Conservation (phyloP, 441 rosid species). For the Adansonia gregorii region DNA sequence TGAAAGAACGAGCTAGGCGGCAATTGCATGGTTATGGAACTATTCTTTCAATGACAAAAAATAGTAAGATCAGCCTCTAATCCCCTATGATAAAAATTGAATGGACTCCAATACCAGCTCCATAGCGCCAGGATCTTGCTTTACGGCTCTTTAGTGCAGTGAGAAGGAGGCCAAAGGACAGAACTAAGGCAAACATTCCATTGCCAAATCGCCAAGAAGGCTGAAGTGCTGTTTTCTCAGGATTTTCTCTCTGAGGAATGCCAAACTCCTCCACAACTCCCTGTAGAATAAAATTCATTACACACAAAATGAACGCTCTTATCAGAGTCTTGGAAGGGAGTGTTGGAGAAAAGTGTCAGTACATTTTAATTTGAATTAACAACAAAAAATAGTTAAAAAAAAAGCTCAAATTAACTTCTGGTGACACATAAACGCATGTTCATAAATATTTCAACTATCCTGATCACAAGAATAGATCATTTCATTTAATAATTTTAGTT, state of each 20-base stretch:
- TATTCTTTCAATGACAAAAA: background rate
- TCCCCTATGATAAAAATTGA: background rate
- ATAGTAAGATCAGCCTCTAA: background rate
- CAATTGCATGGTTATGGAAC: background rate
- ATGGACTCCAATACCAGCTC: conserved; percentile 53
- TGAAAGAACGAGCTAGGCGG: background rate
- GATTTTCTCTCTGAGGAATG: conserved; percentile 64
- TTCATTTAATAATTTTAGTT: conserved; percentile 15
- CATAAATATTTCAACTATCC: conserved; percentile 23
- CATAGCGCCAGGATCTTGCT: conserved; percentile 84
- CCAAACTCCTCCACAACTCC: conserved; percentile 82
- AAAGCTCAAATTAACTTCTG: background rate
- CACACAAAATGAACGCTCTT: background rate
- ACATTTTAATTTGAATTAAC: conserved; percentile 12
- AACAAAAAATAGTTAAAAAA: background rate
- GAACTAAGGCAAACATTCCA: conserved; percentile 83
- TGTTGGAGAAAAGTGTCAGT: background rate
- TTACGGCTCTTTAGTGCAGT: conserved; percentile 76
- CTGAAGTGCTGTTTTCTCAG: conserved; percentile 54
- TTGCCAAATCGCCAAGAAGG: conserved; percentile 79
- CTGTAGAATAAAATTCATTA: conserved; percentile 40
- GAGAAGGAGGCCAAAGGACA: conserved; percentile 74
- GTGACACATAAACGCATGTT: background rate
- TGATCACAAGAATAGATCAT: conserved; percentile 13
- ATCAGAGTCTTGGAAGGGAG: conserved; percentile 12